Percentiles rank a stretch among this genome's conserved stretches.
These are phyloP conservation scores for Ajuga chamaepitys DNA, from an alignment of 257 asterid species.

Conservation along the genomic window DNA sequence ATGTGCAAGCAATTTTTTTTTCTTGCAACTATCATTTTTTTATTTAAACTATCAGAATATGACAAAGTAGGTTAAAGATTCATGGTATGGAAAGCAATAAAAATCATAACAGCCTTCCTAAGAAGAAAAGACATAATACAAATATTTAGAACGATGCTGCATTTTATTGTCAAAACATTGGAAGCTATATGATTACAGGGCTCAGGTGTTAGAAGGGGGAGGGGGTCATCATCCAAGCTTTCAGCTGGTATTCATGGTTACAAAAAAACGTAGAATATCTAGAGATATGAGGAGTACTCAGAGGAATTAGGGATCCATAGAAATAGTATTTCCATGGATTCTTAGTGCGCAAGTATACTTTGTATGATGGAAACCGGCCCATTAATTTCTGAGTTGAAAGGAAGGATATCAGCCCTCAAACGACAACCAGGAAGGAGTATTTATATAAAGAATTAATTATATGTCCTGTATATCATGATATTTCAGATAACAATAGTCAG, in stretches of 20 bases:
- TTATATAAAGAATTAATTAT: background rate
- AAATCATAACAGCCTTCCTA: background rate
- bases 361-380: too few species aligned
- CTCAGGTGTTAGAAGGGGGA: background rate
- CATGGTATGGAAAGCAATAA: background rate
- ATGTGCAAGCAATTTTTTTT: background rate
- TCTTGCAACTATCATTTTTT: background rate
- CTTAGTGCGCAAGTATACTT: too few species aligned
- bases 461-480: background rate
- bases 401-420: background rate
- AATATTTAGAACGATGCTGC: background rate
- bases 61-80: background rate
- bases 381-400: background rate
- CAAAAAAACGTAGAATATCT: too few species aligned
- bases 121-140: background rate
- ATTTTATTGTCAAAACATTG: too few species aligned
- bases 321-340: too few species aligned
- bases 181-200: too few species aligned
- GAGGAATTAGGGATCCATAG: too few species aligned
- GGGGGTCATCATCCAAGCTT: too few species aligned
- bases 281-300: too few species aligned
- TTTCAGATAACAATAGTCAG: background rate
- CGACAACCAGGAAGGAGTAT: too few species aligned
- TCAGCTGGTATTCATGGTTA: too few species aligned
- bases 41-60: background rate